Conservation (phyloP, 345 rosid species). For the Linum trigynum region DNA sequence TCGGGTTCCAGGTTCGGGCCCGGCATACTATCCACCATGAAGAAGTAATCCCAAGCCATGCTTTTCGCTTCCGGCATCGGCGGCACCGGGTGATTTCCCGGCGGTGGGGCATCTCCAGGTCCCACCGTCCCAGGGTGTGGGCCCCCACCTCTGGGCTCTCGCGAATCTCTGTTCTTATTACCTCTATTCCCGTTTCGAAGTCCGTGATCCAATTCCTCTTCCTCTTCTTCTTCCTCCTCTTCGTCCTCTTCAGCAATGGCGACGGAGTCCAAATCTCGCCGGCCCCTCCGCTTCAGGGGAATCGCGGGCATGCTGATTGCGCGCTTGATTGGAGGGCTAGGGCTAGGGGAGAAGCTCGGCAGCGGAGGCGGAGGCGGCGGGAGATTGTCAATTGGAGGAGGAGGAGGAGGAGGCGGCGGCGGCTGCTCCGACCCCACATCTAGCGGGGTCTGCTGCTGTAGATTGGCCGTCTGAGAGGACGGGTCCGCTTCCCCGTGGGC, state of each 20-base stretch:
- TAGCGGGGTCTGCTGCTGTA: slow-evolving; percentile 21
- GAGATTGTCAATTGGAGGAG: slow-evolving; percentile 41
- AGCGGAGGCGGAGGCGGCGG: slow-evolving; percentile 81
- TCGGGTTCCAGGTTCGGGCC: slow-evolving; percentile 46
- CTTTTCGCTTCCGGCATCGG: slow-evolving; percentile 33
- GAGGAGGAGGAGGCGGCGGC: slow-evolving; percentile 49
- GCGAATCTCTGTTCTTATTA: not conserved
- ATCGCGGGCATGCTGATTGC: slow-evolving; percentile 57
- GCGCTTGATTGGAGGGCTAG: slow-evolving; percentile 38
- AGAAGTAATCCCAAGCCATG: slow-evolving; percentile 28
- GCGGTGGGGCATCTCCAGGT: slow-evolving; percentile 25
- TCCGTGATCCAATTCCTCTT: slow-evolving; percentile 31
- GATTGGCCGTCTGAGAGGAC: slow-evolving; percentile 18
- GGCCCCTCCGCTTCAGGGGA: slow-evolving; percentile 24
- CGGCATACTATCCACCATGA: slow-evolving; percentile 48
- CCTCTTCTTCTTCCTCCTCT: slow-evolving; percentile 49
- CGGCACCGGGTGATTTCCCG: slow-evolving; percentile 29
- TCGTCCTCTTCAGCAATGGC: slow-evolving; percentile 36
- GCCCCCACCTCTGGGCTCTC: not conserved
- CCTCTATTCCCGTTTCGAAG: slow-evolving; percentile 11
- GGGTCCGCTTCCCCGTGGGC: slow-evolving; percentile 66
- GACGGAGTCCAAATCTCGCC: slow-evolving; percentile 24
- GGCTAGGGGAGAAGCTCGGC: slow-evolving; percentile 71
- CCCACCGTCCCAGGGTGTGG: slow-evolving; percentile 16
- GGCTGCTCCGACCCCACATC: slow-evolving; percentile 28